Conservation (phyloP, 2,329 filamentous ascomycete genomes). For the Pseudogymnoascus sp. region DNA sequence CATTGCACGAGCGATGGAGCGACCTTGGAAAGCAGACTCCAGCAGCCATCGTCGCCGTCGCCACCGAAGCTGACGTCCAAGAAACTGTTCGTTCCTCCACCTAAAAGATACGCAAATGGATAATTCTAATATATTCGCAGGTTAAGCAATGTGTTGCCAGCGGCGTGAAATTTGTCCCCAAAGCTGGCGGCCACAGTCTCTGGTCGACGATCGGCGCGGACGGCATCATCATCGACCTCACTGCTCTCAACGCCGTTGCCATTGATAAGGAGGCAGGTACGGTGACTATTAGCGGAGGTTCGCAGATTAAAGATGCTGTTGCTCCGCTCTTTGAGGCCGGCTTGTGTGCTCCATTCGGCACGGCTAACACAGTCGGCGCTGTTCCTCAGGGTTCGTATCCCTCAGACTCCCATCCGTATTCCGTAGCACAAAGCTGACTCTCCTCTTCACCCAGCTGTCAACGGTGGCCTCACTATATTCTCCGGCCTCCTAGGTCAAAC, state of each 20-base stretch:
- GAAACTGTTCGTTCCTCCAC: conserved; percentile 14
- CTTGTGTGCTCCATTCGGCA: conserved; percentile 21
- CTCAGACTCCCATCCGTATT: conserved; percentile 24
- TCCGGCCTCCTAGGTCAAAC: conserved; percentile 65
- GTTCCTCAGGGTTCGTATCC: conserved; percentile 24
- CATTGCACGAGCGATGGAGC: conserved; percentile 13
- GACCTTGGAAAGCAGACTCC: conserved; percentile 13
- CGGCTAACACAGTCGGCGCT: conserved; percentile 26
- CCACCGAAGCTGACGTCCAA: conserved; percentile 14
- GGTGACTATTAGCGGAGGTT: conserved; percentile 16
- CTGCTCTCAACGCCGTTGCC: conserved; percentile 15
- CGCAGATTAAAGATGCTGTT: conserved; percentile 16
- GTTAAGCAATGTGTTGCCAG: background rate
- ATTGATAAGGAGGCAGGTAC: conserved; percentile 16
- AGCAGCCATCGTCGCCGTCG: conserved; percentile 15
- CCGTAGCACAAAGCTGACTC: conserved; percentile 31
- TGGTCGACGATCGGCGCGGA: conserved; percentile 23
- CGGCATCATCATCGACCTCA: conserved; percentile 24
- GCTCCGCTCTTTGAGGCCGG: conserved; percentile 14
- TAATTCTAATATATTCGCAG: background rate
- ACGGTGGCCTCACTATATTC: conserved; percentile 65
- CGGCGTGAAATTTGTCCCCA: conserved; percentile 20
- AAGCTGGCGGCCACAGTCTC: conserved; percentile 22
- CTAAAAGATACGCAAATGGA: too few relatives aligned
- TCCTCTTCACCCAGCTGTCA: conserved; percentile 64